Conservation (phyloP, 2,329 filamentous ascomycete genomes). For the Xylaria hypoxylon region DNA sequence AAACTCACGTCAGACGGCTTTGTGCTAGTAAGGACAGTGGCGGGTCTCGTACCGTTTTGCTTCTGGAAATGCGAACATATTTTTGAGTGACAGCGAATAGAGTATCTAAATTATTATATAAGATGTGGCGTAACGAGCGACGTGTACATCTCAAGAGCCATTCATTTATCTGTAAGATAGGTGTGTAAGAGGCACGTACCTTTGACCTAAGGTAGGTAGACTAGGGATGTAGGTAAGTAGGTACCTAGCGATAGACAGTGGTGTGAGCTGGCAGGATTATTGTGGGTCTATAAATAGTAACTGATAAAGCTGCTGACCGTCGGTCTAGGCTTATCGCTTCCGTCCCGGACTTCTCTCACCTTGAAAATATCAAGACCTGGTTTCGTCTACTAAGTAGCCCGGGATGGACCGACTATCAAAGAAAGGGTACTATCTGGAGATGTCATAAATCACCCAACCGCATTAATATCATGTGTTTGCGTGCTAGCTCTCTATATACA, state of each 20-base stretch:
- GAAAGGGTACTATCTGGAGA: neutral
- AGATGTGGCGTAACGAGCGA: neutral
- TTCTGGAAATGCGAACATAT: slow-evolving; percentile 65
- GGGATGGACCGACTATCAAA: neutral
- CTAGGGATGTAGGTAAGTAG: neutral
- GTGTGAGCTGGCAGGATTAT: slow-evolving; percentile 17
- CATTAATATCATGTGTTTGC: slow-evolving; percentile 22
- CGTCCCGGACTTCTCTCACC: slow-evolving; percentile 15
- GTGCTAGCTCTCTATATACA: slow-evolving; percentile 5
- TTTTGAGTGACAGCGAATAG: slow-evolving; percentile 8
- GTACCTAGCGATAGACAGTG: slow-evolving; percentile 2
- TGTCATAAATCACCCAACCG: neutral
- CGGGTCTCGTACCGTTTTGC: slow-evolving; percentile 60
- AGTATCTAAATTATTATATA: slow-evolving; percentile 4
- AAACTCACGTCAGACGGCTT: slow-evolving; percentile 34
- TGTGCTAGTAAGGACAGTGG: slow-evolving; percentile 14
- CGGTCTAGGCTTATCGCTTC: slow-evolving; percentile 34
- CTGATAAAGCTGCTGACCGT: slow-evolving; percentile 36
- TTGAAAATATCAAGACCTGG: slow-evolving; percentile 3
- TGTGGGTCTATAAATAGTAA: slow-evolving; percentile 29
- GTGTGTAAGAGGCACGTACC: neutral
- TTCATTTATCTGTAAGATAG: neutral
- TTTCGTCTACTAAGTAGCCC: too few species aligned
- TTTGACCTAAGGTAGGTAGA: too few species aligned
- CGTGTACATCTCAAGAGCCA: neutral